These are phyloP conservation scores for Bryoerythrophyllum caledonicum DNA, from an alignment of 225 moss, liverwort and hornwort genomes.

Conservation along the genomic window DNA sequence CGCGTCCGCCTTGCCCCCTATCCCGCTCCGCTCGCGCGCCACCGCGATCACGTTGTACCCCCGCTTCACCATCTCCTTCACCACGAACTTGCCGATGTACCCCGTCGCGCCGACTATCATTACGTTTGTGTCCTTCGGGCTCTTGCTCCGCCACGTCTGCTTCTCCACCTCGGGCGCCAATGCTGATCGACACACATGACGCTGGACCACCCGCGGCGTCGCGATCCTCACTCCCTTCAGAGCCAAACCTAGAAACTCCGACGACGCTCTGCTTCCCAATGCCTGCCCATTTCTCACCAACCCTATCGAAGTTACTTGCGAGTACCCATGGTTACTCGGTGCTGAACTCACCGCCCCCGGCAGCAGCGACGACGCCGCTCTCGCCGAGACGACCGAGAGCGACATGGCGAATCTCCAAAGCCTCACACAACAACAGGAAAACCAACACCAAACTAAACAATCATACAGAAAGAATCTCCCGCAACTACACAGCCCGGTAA, in stretches of 20 bases:
- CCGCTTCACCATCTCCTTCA: constrained; percentile 88
- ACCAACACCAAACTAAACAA: background rate
- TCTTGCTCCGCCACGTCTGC: constrained; percentile 56
- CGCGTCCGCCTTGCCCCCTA: constrained; percentile 65
- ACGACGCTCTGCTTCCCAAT: background rate
- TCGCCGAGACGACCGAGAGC: constrained; percentile 37
- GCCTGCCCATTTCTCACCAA: constrained; percentile 6
- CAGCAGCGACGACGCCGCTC: constrained; percentile 52
- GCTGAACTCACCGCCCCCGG: constrained; percentile 43
- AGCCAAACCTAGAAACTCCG: constrained; percentile 37
- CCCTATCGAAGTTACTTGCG: constrained; percentile 31
- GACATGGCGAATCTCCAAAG: constrained; percentile 28
- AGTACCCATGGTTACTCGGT: constrained; percentile 30
- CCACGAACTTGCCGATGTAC: constrained; percentile 94
- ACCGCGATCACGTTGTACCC: constrained; percentile 84
- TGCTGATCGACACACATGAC: constrained; percentile 33
- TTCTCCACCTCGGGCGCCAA: constrained; percentile 38
- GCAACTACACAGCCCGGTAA: background rate
- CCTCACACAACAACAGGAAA: no score
- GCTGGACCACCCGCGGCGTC: background rate
- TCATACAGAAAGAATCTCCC: background rate
- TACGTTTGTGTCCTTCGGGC: constrained; percentile 47
- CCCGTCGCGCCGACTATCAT: constrained; percentile 84
- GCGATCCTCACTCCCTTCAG: constrained; percentile 12
- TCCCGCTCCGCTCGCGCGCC: constrained; percentile 87